Conservation (phyloP, 345 rosid genomes). For the Hibiscus mutabilis region DNA sequence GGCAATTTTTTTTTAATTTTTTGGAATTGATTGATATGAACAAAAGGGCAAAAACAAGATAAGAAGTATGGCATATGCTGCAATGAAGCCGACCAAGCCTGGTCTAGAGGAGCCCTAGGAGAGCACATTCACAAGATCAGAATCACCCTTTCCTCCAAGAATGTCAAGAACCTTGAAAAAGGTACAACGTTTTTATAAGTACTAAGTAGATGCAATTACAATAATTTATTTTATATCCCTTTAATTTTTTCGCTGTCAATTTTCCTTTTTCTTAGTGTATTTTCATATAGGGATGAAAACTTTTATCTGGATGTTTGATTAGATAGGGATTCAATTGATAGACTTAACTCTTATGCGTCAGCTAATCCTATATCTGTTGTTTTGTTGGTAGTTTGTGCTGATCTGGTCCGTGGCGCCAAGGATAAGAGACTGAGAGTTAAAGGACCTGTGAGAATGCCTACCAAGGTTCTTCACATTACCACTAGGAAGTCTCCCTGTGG, state of each 20-base stretch:
- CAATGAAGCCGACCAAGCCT: conserved; percentile 42
- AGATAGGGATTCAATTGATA: not conserved
- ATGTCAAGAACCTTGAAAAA: conserved; percentile 69
- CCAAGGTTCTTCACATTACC: conserved; percentile 49
- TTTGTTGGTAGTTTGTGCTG: conserved; percentile 37
- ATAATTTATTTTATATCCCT: not conserved
- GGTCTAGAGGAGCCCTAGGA: conserved; percentile 61
- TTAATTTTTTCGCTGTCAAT: not conserved
- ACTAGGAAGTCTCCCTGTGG: conserved; percentile 62
- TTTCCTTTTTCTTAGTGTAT: not conserved
- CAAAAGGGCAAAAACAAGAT: not conserved
- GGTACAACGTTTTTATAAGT: conserved; percentile 22
- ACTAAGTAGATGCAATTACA: not conserved
- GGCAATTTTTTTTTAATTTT: not conserved
- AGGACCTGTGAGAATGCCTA: conserved; percentile 61
- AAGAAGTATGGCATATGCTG: conserved; percentile 35
- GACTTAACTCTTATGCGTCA: not conserved
- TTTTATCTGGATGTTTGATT: not conserved
- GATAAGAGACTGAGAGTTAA: conserved; percentile 49
- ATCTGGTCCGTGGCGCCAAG: conserved; percentile 54
- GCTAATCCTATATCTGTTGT: not conserved
- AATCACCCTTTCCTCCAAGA: conserved; percentile 69
- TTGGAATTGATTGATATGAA: not conserved
- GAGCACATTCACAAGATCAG: conserved; percentile 69
- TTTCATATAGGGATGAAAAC: not conserved